Base-by-base conservation (phyloP, 2,329 filamentous ascomycete genomes). In the Nothophoma quercina region DNA sequence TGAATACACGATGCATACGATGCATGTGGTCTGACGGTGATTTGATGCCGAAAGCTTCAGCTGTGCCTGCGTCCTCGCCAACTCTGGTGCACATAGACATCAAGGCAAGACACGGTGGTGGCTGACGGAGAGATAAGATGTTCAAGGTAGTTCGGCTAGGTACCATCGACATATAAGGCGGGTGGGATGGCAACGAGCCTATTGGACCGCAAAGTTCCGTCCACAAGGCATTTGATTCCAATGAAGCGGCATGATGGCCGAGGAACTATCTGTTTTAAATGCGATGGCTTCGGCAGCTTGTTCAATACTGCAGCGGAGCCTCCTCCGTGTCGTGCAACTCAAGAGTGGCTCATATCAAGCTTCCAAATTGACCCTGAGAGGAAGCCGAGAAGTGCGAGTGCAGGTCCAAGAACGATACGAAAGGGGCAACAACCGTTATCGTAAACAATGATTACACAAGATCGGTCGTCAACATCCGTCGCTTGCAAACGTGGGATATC, bases 91-190 rank as follows among this genome's bases (percentile, higher is more conserved):
- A 46, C 16, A 38, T 33, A 36, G n/a, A 18, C 33, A 28, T 12
- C 13, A 13, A 12, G 23, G 25, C 18, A 16, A 10, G 30, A 25
- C 26, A 30, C 30, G 23, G 10, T 38, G 26, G 41, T 41, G 36
- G 26, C 49, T 41, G 34, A 32, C 16, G 18, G 16, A 43, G 16
- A 51, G 40, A 44, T 38, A 44, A 51, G 34, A 22, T 13, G 25
- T 15, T 29, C 28, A 38, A 19, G 40, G 48, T 40, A 23, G 19
- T 23, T 38, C 26, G n/a, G 19, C n/a, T 13, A 45, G 29, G 41
- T 35, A 45, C 41, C 34, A 45, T 39, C 18, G 22, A 29, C 10
- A 25, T 15, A 15, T 25, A 13, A 18, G 13, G 15, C 28, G 29
- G 21, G 34, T 19, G 28, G 29, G 18, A 39, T 15, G 13, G n/a